Percentiles rank a stretch among this genome's conserved stretches.
Evolutionary conservation across 139 green algal species (phyloP).

Genomic region (Micractinium sp.): DNA sequence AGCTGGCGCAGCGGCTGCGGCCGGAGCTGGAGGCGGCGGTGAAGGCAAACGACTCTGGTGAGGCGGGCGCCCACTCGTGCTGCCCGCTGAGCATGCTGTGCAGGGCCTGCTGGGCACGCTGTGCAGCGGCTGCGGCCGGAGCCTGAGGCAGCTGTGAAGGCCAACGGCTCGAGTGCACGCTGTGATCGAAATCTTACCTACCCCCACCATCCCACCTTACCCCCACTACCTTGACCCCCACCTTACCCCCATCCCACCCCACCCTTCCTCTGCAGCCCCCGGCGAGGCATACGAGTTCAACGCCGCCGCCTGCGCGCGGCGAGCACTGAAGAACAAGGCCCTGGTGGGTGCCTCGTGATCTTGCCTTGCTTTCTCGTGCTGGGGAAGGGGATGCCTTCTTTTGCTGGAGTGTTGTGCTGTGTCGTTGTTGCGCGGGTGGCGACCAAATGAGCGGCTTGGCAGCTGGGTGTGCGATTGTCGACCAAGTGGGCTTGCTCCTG

Average conservation of each 20-base stretch:
- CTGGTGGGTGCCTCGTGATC: slow-evolving; percentile 61
- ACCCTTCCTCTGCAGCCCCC: background rate
- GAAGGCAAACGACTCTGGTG: slow-evolving; percentile 65
- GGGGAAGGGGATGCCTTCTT: too few species aligned
- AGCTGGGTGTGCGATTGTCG: too few species aligned
- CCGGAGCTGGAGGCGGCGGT: slow-evolving; percentile 77
- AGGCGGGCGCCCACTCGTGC: background rate
- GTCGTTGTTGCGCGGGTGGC: too few species aligned
- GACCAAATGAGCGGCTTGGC: too few species aligned
- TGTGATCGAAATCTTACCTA: too few species aligned
- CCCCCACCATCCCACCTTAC: too few species aligned
- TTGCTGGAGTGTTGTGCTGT: too few species aligned
- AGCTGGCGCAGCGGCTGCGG: slow-evolving; percentile 76
- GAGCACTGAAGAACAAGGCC: slow-evolving; percentile 87
- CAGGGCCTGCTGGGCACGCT: background rate
- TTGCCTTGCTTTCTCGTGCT: too few species aligned
- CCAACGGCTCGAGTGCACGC: slow-evolving; percentile 57
- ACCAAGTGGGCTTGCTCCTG: too few species aligned
- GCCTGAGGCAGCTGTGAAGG: slow-evolving; percentile 71
- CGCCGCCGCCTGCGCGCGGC: slow-evolving; percentile 64
- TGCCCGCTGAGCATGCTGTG: background rate
- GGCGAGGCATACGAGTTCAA: slow-evolving; percentile 68
- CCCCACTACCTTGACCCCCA: too few species aligned
- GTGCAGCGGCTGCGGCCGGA: slow-evolving; percentile 68
- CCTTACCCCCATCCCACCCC: too few species aligned